These are phyloP conservation scores for Rauvolfia tetraphylla DNA, from an alignment of 257 asterid genomes.

Conservation along the genomic window DNA sequence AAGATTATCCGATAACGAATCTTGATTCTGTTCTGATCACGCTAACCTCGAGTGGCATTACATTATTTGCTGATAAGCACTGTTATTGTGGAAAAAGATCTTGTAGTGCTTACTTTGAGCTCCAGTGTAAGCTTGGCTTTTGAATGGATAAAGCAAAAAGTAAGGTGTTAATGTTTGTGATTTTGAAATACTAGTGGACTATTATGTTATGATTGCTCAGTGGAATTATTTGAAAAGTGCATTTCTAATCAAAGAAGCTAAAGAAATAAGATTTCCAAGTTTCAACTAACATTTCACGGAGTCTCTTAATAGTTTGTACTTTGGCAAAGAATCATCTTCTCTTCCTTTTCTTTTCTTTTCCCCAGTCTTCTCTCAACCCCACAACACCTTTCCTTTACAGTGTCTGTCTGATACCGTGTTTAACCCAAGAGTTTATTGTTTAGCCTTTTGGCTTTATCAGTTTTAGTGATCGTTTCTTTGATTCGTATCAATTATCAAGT, in stretches of 20 bases:
- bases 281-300: conserved; percentile 24
- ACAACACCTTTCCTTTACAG: conserved; percentile 21
- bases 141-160: conserved; percentile 7
- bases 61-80: conserved; percentile 3
- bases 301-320: not conserved
- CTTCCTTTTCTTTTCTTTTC: not conserved
- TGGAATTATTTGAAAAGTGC: conserved; percentile 9
- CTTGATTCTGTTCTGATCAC: conserved; percentile 10
- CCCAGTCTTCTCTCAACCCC: conserved; percentile 33
- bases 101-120: not conserved
- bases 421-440: conserved; percentile 23
- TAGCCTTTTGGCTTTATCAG: conserved; percentile 34
- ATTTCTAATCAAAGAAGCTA: conserved; percentile 10
- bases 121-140: not conserved
- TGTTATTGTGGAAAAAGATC: not conserved
- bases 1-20: not conserved
- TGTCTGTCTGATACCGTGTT: conserved; percentile 32
- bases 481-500: no score
- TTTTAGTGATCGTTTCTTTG: conserved; percentile 26
- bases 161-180: not conserved
- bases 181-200: conserved; percentile 20
- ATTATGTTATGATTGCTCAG: conserved; percentile 25
- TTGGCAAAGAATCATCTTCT: conserved; percentile 9
- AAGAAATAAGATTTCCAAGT: conserved; percentile 17
- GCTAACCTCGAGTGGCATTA: conserved; percentile 13